Conservation (phyloP, 352 stramenopile species). For the Phytophthora uliginosa region DNA sequence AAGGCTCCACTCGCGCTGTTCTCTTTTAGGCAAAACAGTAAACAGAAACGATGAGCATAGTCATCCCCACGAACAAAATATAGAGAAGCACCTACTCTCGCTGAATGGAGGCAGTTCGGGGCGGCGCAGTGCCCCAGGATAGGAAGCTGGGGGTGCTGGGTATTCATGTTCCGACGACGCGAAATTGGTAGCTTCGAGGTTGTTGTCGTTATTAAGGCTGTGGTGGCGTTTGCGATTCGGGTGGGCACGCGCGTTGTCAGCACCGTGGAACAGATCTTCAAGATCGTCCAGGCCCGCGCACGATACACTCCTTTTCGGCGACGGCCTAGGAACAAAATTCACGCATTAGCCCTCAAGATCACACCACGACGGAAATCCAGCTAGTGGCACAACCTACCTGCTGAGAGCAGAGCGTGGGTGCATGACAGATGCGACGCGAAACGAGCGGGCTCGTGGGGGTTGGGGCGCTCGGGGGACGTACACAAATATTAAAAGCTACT, state of each 20-base stretch:
- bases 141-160: constrained; percentile 25
- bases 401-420: constrained; percentile 45
- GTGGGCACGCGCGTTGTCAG: constrained; percentile 27
- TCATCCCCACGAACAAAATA: constrained; percentile 3
- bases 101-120: constrained; percentile 34
- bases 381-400: constrained; percentile 35
- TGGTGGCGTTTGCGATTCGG: constrained; percentile 67
- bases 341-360: constrained; percentile 1
- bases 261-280: constrained; percentile 46
- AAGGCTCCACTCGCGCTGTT: constrained; percentile 16
- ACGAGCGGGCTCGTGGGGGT: constrained; percentile 15
- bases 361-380: neutral
- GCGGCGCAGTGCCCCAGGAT: constrained; percentile 28
- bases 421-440: constrained; percentile 33
- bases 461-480: constrained; percentile 17
- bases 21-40: constrained; percentile 16
- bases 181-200: constrained; percentile 30
- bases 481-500: constrained; percentile 39
- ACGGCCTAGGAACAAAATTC: constrained; percentile 39
- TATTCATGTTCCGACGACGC: constrained; percentile 30
- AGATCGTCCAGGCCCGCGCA: constrained; percentile 68
- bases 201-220: constrained; percentile 50
- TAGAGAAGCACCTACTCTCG: constrained; percentile 42
- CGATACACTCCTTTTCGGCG: constrained; percentile 70
- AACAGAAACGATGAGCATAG: constrained; percentile 10